Percentiles rank a stretch among this genome's conserved stretches.
Conservation (phyloP, 2,329 filamentous ascomycete genomes). For the Neonectria faginata region DNA sequence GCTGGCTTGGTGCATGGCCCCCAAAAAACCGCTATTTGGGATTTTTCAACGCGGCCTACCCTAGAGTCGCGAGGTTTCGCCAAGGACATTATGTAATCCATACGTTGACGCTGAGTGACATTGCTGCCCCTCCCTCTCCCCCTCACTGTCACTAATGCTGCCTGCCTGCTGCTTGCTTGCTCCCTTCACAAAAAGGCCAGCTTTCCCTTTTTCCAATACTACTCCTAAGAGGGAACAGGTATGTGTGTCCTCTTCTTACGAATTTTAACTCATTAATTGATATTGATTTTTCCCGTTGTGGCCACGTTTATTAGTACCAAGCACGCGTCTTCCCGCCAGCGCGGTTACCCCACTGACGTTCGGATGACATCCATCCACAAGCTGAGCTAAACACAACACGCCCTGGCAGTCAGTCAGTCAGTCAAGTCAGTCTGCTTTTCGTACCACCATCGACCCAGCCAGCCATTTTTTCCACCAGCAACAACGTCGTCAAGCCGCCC, state of each 20-base stretch:
- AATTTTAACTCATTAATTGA: neutral
- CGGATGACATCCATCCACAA: slow-evolving; percentile 1
- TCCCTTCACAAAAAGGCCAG: neutral
- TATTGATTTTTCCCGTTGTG: neutral
- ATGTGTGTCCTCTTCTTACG: neutral
- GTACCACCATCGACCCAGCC: no score
- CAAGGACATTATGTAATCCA: neutral
- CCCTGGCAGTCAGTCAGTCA: no score
- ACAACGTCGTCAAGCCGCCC: neutral
- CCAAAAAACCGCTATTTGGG: neutral
- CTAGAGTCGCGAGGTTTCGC: neutral
- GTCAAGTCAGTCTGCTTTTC: no score
- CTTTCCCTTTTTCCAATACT: neutral
- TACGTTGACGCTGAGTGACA: no score
- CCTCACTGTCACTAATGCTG: neutral
- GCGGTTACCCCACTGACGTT: neutral
- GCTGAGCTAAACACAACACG: neutral
- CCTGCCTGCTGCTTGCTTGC: neutral
- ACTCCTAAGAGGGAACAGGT: neutral
- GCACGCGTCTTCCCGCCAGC: neutral
- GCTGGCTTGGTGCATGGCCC: neutral
- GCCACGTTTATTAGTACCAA: neutral
- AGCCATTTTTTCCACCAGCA: no score
- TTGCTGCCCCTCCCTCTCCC: neutral
- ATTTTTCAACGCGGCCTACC: neutral